Conservation (phyloP, 495 filamentous ascomycete species). For the Neurospora sp. region DNA sequence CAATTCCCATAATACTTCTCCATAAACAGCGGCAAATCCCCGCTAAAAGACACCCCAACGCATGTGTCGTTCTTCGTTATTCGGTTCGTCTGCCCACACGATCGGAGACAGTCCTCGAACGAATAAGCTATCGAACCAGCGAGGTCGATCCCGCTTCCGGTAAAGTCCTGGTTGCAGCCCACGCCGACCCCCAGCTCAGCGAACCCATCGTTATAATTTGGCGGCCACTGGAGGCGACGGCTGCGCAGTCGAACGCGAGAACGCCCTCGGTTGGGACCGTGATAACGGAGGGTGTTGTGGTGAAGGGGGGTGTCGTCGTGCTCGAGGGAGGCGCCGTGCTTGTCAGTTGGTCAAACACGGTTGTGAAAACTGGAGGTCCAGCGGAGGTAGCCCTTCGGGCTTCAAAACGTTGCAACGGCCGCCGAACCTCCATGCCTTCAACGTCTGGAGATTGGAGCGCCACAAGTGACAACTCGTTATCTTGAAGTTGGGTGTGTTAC, state of each 20-base stretch:
- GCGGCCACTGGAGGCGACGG: not conserved
- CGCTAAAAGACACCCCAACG: slow-evolving; percentile 8
- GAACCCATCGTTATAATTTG: slow-evolving; percentile 6
- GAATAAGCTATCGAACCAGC: slow-evolving; percentile 7
- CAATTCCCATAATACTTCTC: not conserved
- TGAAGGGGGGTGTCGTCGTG: not conserved
- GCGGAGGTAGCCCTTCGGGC: not conserved
- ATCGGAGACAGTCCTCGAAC: slow-evolving; percentile 8
- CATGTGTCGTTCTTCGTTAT: slow-evolving; percentile 10
- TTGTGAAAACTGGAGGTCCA: not conserved
- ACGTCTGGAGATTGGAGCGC: not conserved
- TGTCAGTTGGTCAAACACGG: not conserved
- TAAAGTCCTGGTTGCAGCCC: slow-evolving; percentile 2
- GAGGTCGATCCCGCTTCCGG: not conserved
- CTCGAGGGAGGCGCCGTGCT: not conserved
- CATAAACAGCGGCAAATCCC: not conserved
- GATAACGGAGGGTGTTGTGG: not conserved
- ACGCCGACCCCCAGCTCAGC: slow-evolving; percentile 5
- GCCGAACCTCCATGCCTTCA: not conserved
- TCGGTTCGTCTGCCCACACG: slow-evolving; percentile 8
- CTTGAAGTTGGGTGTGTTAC: not conserved
- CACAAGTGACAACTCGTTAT: not conserved
- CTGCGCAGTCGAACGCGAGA: slow-evolving; percentile 9
- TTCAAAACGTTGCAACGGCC: not conserved
- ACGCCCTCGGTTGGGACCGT: slow-evolving; percentile 4